These are phyloP conservation scores for Botrytis cinerea DNA, from an alignment of 2,329 filamentous ascomycete species.

Conservation along the genomic window DNA sequence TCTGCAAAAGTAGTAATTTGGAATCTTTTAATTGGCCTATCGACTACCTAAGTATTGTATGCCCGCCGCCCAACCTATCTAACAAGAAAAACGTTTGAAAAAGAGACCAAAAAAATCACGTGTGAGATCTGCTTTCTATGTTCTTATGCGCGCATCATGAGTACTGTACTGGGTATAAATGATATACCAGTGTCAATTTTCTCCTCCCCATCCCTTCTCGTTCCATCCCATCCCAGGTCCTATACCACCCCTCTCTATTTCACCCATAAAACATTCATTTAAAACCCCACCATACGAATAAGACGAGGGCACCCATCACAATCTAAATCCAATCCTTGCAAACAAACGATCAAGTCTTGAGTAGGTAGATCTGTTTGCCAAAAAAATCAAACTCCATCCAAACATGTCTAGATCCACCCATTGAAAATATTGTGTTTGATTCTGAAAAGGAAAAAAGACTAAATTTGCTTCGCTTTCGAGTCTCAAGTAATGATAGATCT, in stretches of 20 bases:
- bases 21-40: neutral
- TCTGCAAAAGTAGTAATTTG: neutral
- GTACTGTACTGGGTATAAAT: neutral
- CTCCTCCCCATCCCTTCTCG: neutral
- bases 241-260: neutral
- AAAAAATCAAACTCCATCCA: slow-evolving; percentile 1
- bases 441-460: neutral
- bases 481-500: neutral
- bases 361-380: neutral
- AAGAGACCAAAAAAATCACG: neutral
- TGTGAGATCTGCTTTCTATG: neutral
- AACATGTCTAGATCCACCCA: neutral
- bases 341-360: neutral
- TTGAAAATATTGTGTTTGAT: neutral
- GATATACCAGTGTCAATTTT: neutral
- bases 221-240: neutral
- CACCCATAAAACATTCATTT: neutral
- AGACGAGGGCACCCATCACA: neutral
- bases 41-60: neutral
- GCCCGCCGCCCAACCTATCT: neutral
- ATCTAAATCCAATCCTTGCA: neutral
- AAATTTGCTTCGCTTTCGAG: neutral
- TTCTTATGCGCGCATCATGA: neutral
- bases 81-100: neutral
- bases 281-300: neutral